Evolutionary conservation across 495 filamentous ascomycete species (phyloP), one percentile per base, ranked within the genome.

Genomic region (Hapsidospora chrysogenum): DNA sequence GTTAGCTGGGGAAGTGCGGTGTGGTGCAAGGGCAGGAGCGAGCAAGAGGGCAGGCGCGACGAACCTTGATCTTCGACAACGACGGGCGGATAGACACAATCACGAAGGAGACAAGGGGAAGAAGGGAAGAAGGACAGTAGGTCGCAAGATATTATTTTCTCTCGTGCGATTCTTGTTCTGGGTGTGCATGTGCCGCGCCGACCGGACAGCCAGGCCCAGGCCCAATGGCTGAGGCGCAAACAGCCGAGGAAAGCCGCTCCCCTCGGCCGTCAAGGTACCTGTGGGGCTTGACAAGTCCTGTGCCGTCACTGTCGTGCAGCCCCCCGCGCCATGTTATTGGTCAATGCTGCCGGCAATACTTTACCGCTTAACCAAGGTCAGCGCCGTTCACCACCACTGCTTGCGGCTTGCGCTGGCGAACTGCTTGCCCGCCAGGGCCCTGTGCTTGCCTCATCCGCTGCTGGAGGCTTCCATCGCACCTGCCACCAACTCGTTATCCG

Each of bases 221-320:
- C n/a, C n/a, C n/a, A n/a, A n/a, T n/a, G n/a, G n/a, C n/a, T n/a
- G 23, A 26, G 6, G 23, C 6, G 14, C 14, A 17, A 40, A 49
- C 41, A 49, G 45, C 49, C 53, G 53, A 57, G 44, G 49, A 49
- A 57, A 54, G 53, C 51, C 53, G 50, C 18, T 9, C 16, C 31
- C 31, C 17, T 31, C 33, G 41, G 38, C 33, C 20, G 16, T n/a
- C n/a, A n/a, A n/a, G n/a, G n/a, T n/a, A n/a, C n/a, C n/a, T n/a
- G n/a, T n/a, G n/a, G n/a, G n/a, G n/a, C n/a, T n/a, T n/a, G n/a
- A n/a, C n/a, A n/a, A n/a, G n/a, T n/a, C n/a, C n/a, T n/a, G n/a
- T 18, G 8, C 29, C 17, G 39, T 23, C 23, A 6, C 23, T 6
- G 11, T 26, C 23, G 11, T 26, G 23, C 6, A 11, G 23, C 17